Evolutionary conservation across 2,329 filamentous ascomycete species (phyloP).

Genomic region (Neoscytalidium dimidiatum): DNA sequence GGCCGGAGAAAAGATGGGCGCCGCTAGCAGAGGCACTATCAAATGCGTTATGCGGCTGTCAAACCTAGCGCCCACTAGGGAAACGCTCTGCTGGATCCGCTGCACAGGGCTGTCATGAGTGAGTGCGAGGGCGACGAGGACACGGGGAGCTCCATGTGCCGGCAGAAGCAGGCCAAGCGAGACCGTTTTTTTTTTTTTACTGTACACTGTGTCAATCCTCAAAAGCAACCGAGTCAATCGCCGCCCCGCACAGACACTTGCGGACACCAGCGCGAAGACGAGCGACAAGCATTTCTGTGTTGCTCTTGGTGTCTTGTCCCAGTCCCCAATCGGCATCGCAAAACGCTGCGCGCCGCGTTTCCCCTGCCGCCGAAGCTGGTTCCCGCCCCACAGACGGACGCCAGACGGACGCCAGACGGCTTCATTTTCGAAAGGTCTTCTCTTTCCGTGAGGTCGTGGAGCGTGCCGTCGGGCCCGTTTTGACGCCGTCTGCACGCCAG

Average conservation of each 20-base stretch:
- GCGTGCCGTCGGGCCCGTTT: neutral
- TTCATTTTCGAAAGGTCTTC: too few species aligned
- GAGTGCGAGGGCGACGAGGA: neutral
- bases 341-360: neutral
- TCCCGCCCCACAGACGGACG: neutral
- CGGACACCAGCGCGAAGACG: neutral
- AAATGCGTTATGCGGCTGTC: neutral
- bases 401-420: neutral
- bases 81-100: neutral
- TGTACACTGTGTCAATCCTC: neutral
- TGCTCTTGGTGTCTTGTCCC: neutral
- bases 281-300: neutral
- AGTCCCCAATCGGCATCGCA: neutral
- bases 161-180: neutral
- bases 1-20: neutral
- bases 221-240: neutral
- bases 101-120: neutral
- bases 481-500: neutral
- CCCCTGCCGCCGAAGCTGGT: neutral
- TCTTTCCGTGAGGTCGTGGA: neutral
- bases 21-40: neutral
- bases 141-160: neutral
- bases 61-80: slow-evolving; percentile 1
- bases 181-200: too few species aligned
- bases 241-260: neutral